Evolutionary conservation across 176 grass and related monocot species (phyloP).

Genomic region (Phoenix dactylifera): DNA sequence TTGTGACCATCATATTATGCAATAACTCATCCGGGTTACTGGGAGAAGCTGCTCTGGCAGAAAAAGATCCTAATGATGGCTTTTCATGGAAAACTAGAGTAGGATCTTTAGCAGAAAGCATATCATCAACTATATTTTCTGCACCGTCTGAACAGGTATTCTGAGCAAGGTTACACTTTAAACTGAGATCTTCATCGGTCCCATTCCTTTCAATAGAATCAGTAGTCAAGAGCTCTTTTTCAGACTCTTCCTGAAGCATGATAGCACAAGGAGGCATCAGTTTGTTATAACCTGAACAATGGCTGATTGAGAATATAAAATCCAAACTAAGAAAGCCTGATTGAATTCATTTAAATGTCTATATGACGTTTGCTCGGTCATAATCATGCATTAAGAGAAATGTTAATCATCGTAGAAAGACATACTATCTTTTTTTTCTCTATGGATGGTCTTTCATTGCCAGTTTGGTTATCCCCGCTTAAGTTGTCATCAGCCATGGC

Average conservation of each 20-base stretch:
- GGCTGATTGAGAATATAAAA: not conserved
- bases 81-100: slow-evolving; percentile 75
- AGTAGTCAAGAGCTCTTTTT: slow-evolving; percentile 31
- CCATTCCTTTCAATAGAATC: slow-evolving; percentile 33
- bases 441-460: slow-evolving; percentile 26
- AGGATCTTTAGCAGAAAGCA: slow-evolving; percentile 57
- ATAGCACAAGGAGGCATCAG: not conserved
- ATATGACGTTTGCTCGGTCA: too few relatives aligned
- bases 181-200: slow-evolving; percentile 15
- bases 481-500: slow-evolving; percentile 22
- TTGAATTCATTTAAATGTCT: too few relatives aligned
- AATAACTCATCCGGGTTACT: slow-evolving; percentile 33
- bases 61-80: slow-evolving; percentile 33
- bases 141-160: slow-evolving; percentile 33
- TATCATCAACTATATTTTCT: slow-evolving; percentile 38
- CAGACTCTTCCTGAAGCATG: slow-evolving; percentile 49
- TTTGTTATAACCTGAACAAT: too few relatives aligned
- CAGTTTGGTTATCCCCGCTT: slow-evolving; percentile 36
- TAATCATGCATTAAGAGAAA: too few relatives aligned
- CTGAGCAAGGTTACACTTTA: slow-evolving; percentile 26
- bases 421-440: slow-evolving; percentile 25
- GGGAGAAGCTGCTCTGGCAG: slow-evolving; percentile 26
- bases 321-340: too few relatives aligned
- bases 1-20: slow-evolving; percentile 26
- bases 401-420: too few relatives aligned